phyloP scores from a whole-genome alignment of 495 filamentous ascomycete genomes.

The Parathielavia appendiculata region DNA sequence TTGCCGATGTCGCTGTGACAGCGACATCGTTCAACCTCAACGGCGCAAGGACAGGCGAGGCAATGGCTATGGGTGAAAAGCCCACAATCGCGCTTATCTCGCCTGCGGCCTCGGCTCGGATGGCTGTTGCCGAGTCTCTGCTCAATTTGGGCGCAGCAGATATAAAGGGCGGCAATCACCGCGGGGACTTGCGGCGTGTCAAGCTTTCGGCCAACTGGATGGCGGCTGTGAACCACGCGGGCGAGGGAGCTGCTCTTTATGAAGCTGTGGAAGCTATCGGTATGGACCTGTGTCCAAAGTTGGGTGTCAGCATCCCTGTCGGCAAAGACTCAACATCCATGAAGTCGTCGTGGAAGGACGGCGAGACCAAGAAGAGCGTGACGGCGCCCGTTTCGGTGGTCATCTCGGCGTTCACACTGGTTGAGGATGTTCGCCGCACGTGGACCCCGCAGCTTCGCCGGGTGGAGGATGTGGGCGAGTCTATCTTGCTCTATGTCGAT shows the following conservation, averaged over 20 bases:
- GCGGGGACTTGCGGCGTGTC: conserved; percentile 57
- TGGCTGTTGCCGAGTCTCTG: conserved; percentile 92
- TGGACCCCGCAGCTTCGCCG: conserved; percentile 90
- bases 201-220: conserved; percentile 98
- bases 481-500: conserved; percentile 85
- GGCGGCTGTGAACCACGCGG: conserved; percentile 88
- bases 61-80: conserved; percentile 96
- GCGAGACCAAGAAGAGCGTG: conserved; percentile 71
- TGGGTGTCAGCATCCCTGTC: conserved; percentile 89
- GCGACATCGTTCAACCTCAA: conserved; percentile 69
- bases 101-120: conserved; percentile 84
- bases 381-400: conserved; percentile 87
- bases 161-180: conserved; percentile 55
- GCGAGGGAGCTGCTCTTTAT: conserved; percentile 90
- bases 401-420: conserved; percentile 82
- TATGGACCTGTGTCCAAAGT: conserved; percentile 72
- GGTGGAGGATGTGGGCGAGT: conserved; percentile 82
- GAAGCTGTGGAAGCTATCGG: conserved; percentile 92
- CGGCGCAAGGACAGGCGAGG: conserved; percentile 69
- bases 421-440: conserved; percentile 71
- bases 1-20: conserved; percentile 89
- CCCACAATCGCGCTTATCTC: conserved; percentile 87
- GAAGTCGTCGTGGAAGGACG: conserved; percentile 93
- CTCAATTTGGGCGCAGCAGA: conserved; percentile 90
- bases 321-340: conserved; percentile 98